Conservation (phyloP, 1,284 basidiomycete genomes). For the Sanguinoderma infundibulare region DNA sequence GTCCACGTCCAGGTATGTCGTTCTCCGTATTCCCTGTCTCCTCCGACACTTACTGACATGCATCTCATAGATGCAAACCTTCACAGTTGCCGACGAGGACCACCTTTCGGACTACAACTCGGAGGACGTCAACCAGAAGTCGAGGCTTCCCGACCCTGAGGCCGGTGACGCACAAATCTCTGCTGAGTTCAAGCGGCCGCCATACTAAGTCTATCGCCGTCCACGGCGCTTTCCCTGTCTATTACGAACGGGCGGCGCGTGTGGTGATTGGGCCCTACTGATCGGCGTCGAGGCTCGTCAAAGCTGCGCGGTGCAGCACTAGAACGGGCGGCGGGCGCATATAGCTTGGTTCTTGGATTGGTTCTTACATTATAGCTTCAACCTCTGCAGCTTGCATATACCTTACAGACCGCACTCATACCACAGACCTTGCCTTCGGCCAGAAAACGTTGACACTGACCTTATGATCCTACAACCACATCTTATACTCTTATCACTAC, state of each 20-base stretch:
- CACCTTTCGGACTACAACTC: constrained; percentile 24
- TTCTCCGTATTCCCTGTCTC: not conserved
- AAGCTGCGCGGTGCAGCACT: no score
- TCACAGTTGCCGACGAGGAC: constrained; percentile 33
- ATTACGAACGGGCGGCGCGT: not conserved
- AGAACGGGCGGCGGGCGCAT: constrained; percentile 1
- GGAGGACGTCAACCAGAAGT: constrained; percentile 52
- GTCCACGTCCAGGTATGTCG: constrained; percentile 56
- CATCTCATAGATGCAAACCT: constrained; percentile 34
- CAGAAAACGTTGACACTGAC: not conserved
- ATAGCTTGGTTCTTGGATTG: constrained; percentile 6
- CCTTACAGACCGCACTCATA: constrained; percentile 7
- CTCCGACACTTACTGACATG: not conserved
- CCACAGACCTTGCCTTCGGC: not conserved
- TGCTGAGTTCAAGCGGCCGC: constrained; percentile 35
- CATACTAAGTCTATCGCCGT: constrained; percentile 18
- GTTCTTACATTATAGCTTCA: not conserved
- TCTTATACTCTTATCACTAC: not conserved
- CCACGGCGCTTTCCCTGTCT: not conserved
- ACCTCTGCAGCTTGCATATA: constrained; percentile 4
- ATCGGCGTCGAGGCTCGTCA: no score
- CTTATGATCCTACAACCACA: not conserved
- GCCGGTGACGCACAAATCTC: constrained; percentile 30
- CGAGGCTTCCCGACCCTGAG: constrained; percentile 39
- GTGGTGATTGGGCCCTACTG: not conserved